phyloP scores from a whole-genome alignment of 768 basidiomycete species.

The Mycena kentingensis region DNA sequence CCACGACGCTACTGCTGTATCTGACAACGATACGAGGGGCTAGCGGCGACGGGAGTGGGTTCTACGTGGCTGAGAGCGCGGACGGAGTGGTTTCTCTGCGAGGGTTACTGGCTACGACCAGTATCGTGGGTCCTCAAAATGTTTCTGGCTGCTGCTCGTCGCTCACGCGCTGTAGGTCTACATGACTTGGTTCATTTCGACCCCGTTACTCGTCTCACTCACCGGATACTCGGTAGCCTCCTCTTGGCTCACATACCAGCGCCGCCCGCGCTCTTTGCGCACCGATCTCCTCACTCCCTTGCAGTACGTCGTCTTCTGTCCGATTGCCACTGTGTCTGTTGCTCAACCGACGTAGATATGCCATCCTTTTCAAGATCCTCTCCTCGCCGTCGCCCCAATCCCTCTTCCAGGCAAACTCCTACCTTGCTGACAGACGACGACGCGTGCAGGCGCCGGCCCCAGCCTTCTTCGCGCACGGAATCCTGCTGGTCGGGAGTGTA shows the following conservation, averaged over 20 bases:
- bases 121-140: slow-evolving; percentile 13
- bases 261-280: slow-evolving; percentile 8
- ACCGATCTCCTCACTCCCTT: slow-evolving; percentile 16
- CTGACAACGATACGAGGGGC: slow-evolving; percentile 1
- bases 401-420: slow-evolving; percentile 3
- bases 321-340: not conserved
- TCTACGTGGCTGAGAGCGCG: slow-evolving; percentile 14
- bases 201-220: slow-evolving; percentile 18
- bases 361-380: slow-evolving; percentile 18
- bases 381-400: slow-evolving; percentile 9
- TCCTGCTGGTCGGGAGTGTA: slow-evolving; percentile 8
- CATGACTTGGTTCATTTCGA: slow-evolving; percentile 8
- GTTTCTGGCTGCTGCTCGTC: not conserved
- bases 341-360: slow-evolving; percentile 9
- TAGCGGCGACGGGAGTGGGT: slow-evolving; percentile 3
- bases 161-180: not conserved
- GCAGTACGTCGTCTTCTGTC: slow-evolving; percentile 10
- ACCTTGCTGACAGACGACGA: slow-evolving; percentile 2
- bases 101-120: slow-evolving; percentile 10
- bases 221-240: slow-evolving; percentile 15
- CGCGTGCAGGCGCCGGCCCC: slow-evolving; percentile 13
- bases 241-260: slow-evolving; percentile 18
- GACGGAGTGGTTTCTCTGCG: slow-evolving; percentile 3
- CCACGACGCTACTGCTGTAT: slow-evolving; percentile 8
- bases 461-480: slow-evolving; percentile 12